phyloP scores from a whole-genome alignment of 768 basidiomycete species.

The Hygrocybe coccinea region DNA sequence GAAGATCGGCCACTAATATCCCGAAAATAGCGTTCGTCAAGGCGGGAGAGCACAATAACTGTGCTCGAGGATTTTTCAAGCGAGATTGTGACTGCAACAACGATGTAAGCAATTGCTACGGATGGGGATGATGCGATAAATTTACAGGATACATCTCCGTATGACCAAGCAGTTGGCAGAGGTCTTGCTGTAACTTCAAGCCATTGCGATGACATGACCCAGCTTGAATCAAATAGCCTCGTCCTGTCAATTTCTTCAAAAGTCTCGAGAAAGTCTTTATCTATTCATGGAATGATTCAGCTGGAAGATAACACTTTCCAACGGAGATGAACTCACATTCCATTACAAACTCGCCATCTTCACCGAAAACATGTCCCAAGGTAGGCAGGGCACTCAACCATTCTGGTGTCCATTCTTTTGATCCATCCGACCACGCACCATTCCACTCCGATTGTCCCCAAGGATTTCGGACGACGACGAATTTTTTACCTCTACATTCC shows the following conservation, averaged over 20 bases:
- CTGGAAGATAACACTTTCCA: neutral
- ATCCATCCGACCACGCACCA: slow-evolving; percentile 52
- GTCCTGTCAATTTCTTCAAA: slow-evolving; percentile 49
- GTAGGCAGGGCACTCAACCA: slow-evolving; percentile 42
- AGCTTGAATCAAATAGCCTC: slow-evolving; percentile 44
- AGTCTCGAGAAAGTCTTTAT: slow-evolving; percentile 42
- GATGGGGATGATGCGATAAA: slow-evolving; percentile 2
- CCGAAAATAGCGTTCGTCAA: slow-evolving; percentile 43
- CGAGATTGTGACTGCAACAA: slow-evolving; percentile 40
- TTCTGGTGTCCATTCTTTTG: slow-evolving; percentile 52
- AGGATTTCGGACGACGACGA: slow-evolving; percentile 49
- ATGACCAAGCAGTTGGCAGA: slow-evolving; percentile 36
- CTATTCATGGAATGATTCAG: slow-evolving; percentile 21
- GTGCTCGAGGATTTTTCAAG: slow-evolving; percentile 33
- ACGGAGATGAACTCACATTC: slow-evolving; percentile 35
- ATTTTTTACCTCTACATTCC: slow-evolving; percentile 46
- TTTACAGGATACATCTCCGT: slow-evolving; percentile 47
- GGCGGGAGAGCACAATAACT: slow-evolving; percentile 45
- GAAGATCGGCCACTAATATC: slow-evolving; percentile 32
- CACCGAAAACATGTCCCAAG: slow-evolving; percentile 45
- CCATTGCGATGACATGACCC: slow-evolving; percentile 52
- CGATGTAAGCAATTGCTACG: neutral
- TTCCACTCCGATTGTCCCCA: slow-evolving; percentile 51
- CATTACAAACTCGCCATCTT: slow-evolving; percentile 54
- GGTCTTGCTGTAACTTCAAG: slow-evolving; percentile 36